Evolutionary conservation across 2,329 filamentous ascomycete species (phyloP), one percentile per base, ranked within the genome.

Genomic region (Clarireedia paspali): DNA sequence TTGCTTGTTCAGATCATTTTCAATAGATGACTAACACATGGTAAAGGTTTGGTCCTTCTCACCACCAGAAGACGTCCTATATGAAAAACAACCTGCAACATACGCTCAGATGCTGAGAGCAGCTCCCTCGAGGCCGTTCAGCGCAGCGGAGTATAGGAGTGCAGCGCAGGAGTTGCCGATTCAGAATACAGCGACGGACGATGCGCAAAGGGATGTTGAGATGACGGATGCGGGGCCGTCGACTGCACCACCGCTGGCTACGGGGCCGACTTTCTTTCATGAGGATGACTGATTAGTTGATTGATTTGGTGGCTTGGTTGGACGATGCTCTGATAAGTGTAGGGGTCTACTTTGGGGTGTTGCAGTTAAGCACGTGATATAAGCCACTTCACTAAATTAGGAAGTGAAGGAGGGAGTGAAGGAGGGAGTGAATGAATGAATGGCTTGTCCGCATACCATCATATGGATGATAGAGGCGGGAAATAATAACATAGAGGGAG

Each of bases 31-130:
- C 71, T 73, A 70, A 73, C 64, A 40, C 10, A 9, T 47, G 52
- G 1, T 45, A 47, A 59, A 95, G 90, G 90, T 96, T 3, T 96
- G 91, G 90, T 92, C 89, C 9, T 96, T 96, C 70, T 91, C 92
- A 4, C 91, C 92, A 14, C 89, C 90, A 0, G 86, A 89, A 57
- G 88, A 89, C 52, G 57, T 74, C 78, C 23, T 77, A 75, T 60
- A 73, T 59, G 71, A 74, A 49, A 64, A 68, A 45, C 61, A 70
- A 3, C 67, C 68, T n/a, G 59, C 44, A 5, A 66, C 59, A 50
- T 53, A 68, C 50, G 60, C 64, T 68, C 66, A 67, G 44, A 59
- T 58, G 47, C 60, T 59, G 1, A 51, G 57, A 15, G 58, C 58
- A 9, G 62, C 63, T 34, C 63, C 62, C 0, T 6, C 61, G 7